Evolutionary conservation across 495 filamentous ascomycete species (phyloP), one percentile per base, ranked within the genome.

Genomic region (Aspergillus diversus): DNA sequence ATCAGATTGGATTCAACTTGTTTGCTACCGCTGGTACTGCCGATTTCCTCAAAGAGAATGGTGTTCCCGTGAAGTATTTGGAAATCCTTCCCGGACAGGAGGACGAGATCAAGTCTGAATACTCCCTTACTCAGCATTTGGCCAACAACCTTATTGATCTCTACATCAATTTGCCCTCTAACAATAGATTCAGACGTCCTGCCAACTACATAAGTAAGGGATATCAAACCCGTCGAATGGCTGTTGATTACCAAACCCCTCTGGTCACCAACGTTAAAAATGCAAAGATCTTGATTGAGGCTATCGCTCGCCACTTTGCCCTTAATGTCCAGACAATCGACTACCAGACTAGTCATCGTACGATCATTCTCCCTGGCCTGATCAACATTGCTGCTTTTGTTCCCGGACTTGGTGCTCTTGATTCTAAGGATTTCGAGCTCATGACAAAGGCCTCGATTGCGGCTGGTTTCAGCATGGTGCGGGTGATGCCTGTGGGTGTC

Each of bases 241-340:
- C 95, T 33, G 95, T 99, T 21, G 95, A 99, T 76, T 99, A 97
- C 77, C 94, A 97, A 75, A 96, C 94, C 46, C 95, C 95, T 43
- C 77, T 99, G 66, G 93, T 99, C 33, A 99, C 95, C 52, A 99
- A 99, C 70, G 95, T 99, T 69, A 99, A 99, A 84, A 99, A 97
- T 69, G 95, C 95, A 46, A 99, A 99, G 82, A 90, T 99, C 58
- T 75, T 99, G 49, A 90, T 99, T 65, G 95, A 99, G 75, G 95
- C 95, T 15, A 89, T 99, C 64, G 87, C 93, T 57, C 86, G 95
- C 43, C 87, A 96, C 71, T 96, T 89, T 69, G 87, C 92, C 63
- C 80, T 99, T 42, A 84, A 92, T 42, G 86, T 98, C 63, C 83
- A 86, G 72, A 87, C 87, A 46, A 83, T 91, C 61, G 95, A 99